Base-by-base conservation (phyloP, 306 rosid species). In the Trifolium repens region DNA sequence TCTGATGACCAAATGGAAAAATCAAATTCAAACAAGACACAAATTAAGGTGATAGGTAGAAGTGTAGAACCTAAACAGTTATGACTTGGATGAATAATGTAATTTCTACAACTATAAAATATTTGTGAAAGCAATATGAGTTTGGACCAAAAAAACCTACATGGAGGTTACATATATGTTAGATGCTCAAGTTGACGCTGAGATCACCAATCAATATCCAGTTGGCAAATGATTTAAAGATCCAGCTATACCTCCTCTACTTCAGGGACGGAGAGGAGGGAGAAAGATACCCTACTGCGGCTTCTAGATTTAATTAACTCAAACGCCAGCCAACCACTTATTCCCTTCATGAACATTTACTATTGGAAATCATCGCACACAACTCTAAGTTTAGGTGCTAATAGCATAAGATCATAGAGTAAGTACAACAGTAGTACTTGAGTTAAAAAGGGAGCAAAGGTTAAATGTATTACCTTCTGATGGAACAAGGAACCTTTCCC, bases 401-500 rank as follows among this genome's bases (percentile, higher is more conserved):
- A 58, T 5, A 30, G 30, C 14, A 62, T 69, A 66, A 69, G 69
- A 59, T 55, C 62, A 73, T 14, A 39, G 72, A 46, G 27, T 26
- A 81, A 44, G 58, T 54, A 63, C 14, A 15, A 43, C 1, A 57
- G 17, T 19, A 37, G 52, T 67, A 75, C 13, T 8, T 37, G 43
- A 34, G 73, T 60, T 3, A 8, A 62, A 62, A 58, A 71, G 62
- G 50, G 11, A 54, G 37, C 10, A 49, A 47, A 35, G 39, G n/a
- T 35, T 46, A 64, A 27, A 17, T 42, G 24, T 30, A 46, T 52
- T 94, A 94, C 98, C 98, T 85, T 90, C 89, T 52, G 94, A 85
- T 39, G 78, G 67, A 84, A 85, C 79, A 75, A 94, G 85, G 78
- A 90, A 94, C 61, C 65, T 90, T 76, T 91, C 93, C 98, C 97